Base-by-base conservation (phyloP, 306 rosid genomes). In the Argentina anserina region DNA sequence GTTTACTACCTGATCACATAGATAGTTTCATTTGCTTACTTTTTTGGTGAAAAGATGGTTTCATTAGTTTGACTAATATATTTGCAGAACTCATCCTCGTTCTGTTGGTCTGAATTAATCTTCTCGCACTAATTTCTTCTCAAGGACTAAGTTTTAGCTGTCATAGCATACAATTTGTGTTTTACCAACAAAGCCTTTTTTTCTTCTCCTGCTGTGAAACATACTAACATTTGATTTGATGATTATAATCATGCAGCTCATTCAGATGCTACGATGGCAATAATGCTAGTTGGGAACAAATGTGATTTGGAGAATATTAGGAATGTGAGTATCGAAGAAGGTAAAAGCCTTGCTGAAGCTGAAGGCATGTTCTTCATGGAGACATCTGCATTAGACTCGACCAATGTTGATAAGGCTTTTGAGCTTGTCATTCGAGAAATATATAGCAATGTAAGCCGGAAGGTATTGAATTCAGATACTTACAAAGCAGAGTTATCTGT, bases 301-400 rank as follows among this genome's bases (percentile, higher is more conserved):
- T 84, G 84, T 39, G 98, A 93, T 80, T 80, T 93, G 83, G 97
- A 90, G 68, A 86, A 87, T 71, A 90, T 90, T 43, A 79, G 98
- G 79, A 84, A 83, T 31, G 98, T 93, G 60, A 87, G 89, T 56
- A 67, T 93, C 2, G 98, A 93, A 61, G 98, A 93, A 78, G 98
- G 98, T 42, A 93, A 86, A 85, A 86, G 75, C 71, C 88, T 93
- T 46, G 97, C 98, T 1, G 98, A 93, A 85, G 81, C 91, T 11
- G 97, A 93, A 76, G 98, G 97, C 26, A 70, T 93, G 79, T 93
- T 89, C 81, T 93, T 90, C 93, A 89, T 93, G 96, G 98, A 93
- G 81, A 90, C 98, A 50, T 93, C 98, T 45, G 98, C 98, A 29
- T 73, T 93, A 31, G 97, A 93, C 50, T 84, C 98, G 3, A 93